Evolutionary conservation across 768 basidiomycete genomes (phyloP), one percentile per base, ranked within the genome.

Genomic region (Daedalea quercina): DNA sequence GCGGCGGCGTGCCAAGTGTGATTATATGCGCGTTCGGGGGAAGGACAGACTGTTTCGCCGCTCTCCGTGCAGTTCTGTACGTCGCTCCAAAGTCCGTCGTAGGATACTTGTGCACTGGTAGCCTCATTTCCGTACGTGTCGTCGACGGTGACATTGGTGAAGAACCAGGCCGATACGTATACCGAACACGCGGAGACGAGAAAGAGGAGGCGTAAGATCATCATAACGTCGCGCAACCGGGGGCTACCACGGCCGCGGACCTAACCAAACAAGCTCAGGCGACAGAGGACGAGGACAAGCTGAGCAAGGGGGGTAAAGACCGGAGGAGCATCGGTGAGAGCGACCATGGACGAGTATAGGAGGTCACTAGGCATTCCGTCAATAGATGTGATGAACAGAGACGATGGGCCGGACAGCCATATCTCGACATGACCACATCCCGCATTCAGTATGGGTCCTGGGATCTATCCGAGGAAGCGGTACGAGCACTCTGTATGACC

Each of bases 111-210:
- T 17, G 51, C 56, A 24, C 71, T 66, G 35, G 69, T 70, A 20
- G 51, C 19, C 15, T 61, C 53, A 56, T 72, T 67, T 33, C 68
- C 67, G 24, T 59, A 56, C 34, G 65, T 65, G 59, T 75, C 74
- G 65, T 77, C 75, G 34, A 77, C 67, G 3, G 75, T 75, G 26
- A 70, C 58, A 52, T 76, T 76, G 23, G 68, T 60, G 24, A 69
- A 61, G 17, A 55, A 45, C 13, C 60, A 61, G 22, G 53, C 51
- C 19, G 25, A n/a, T 9, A 8, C 17, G 52, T 57, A 65, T 4
- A 50, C 9, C 34, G 15, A 40, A 40, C 15, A 43, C 34, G 15
- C n/a, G 22, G 34, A 34, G 22, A 28, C 12, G 26, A 43, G 12
- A 8, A 35, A 12, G 41, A 44, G n/a, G 44, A 45, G 17, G 24